phyloP scores from a whole-genome alignment of 75 land plant species.

The Azolla pinnata region DNA sequence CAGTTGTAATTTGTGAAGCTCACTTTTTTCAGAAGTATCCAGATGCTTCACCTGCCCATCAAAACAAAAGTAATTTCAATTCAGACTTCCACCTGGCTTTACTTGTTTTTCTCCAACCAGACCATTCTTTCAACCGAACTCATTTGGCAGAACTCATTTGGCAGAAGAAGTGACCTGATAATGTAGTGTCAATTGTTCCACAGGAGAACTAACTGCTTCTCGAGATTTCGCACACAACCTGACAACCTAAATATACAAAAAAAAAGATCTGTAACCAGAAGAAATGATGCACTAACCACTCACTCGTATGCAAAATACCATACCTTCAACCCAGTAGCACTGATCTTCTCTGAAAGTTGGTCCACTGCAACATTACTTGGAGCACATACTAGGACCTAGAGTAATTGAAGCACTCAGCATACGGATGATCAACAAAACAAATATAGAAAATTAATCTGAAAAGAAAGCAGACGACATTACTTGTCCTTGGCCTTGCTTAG shows the following conservation, averaged over 20 bases:
- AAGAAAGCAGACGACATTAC: constrained; percentile 19
- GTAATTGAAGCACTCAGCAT: background rate
- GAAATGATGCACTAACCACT: too few species aligned
- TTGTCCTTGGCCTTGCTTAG: constrained; percentile 99
- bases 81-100: too few species aligned
- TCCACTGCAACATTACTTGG: constrained; percentile 99
- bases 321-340: constrained; percentile 99
- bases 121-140: background rate
- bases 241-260: too few species aligned
- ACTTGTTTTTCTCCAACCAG: background rate
- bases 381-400: constrained; percentile 95
- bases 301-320: too few species aligned
- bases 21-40: constrained; percentile 99
- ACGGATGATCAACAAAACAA: background rate
- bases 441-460: background rate
- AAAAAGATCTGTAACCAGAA: too few species aligned
- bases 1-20: constrained; percentile 85
- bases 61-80: too few species aligned
- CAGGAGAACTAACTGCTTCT: constrained; percentile 98
- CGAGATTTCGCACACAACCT: constrained; percentile 96
- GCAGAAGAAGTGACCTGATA: constrained; percentile 58
- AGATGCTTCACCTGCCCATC: constrained; percentile 94
- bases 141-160: background rate
- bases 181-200: constrained; percentile 94
- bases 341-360: constrained; percentile 96